These are phyloP conservation scores for Colletotrichum coccodes DNA, from an alignment of 2,329 filamentous ascomycete species.

Conservation along the genomic window DNA sequence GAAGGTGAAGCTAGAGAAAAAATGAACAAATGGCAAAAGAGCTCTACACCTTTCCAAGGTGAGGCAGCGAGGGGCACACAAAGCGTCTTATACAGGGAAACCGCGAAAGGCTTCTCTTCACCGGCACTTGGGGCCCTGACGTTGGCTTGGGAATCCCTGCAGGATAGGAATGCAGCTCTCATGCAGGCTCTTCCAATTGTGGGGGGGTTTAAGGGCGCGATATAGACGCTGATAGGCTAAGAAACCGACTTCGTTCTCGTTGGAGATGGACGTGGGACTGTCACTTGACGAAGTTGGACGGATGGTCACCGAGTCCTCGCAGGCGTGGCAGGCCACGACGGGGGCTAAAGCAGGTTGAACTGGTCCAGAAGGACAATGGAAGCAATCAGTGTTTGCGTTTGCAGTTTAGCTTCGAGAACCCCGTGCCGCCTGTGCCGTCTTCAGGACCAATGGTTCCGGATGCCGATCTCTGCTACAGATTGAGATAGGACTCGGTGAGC, in stretches of 20 bases:
- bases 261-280: conserved; percentile 13
- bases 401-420: neutral
- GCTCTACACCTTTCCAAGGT: conserved; percentile 6
- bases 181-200: conserved; percentile 30
- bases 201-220: conserved; percentile 6
- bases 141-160: conserved; percentile 28
- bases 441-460: neutral
- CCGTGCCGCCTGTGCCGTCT: conserved; percentile 17
- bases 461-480: neutral
- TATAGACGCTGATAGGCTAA: conserved; percentile 15
- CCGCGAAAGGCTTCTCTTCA: conserved; percentile 27
- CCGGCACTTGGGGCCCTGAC: conserved; percentile 29
- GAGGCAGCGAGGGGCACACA: conserved; percentile 21
- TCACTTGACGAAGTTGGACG: conserved; percentile 25
- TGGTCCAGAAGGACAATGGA: neutral
- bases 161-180: conserved; percentile 24
- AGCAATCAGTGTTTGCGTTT: neutral
- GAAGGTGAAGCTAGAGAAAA: neutral
- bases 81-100: conserved; percentile 28
- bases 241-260: conserved; percentile 1
- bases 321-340: neutral
- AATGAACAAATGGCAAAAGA: neutral
- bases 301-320: conserved; percentile 14
- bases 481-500: neutral
- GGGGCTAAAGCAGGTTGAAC: conserved; percentile 1